These are phyloP conservation scores for Terana coerulea DNA, from an alignment of 768 basidiomycete species.

Conservation along the genomic window DNA sequence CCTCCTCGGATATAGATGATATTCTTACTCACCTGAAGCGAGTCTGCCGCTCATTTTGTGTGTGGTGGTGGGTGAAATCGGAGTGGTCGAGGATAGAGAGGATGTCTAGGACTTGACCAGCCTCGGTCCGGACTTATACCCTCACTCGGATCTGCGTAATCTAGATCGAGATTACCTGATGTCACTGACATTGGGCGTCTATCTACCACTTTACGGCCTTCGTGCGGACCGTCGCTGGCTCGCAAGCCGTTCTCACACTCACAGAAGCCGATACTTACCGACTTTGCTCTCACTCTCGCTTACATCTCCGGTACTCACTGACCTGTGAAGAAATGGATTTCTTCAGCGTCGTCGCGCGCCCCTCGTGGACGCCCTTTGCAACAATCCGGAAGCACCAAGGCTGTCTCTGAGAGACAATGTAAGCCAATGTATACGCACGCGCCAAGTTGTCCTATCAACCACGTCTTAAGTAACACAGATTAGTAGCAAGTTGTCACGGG, in stretches of 20 bases:
- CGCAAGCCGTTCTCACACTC: not conserved
- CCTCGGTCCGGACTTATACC: conserved; percentile 10
- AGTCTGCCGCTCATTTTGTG: conserved; percentile 57
- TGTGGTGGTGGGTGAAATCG: not conserved
- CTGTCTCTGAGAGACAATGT: too few species aligned
- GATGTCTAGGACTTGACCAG: not conserved
- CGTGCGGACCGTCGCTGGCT: not conserved
- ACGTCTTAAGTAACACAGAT: not conserved
- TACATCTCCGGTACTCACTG: not conserved
- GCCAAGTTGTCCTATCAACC: not conserved
- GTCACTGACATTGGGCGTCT: not conserved
- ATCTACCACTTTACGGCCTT: not conserved
- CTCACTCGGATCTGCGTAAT: not conserved
- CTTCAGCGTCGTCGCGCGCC: not conserved
- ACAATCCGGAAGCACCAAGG: not conserved
- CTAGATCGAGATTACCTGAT: conserved; percentile 6
- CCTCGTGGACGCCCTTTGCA: not conserved
- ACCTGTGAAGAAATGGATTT: not conserved
- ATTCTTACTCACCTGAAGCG: conserved; percentile 48
- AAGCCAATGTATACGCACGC: not conserved
- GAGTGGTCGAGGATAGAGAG: conserved; percentile 6
- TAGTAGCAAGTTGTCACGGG: not conserved
- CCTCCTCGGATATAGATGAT: not conserved
- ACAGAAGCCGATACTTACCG: not conserved
- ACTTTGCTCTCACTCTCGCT: not conserved